phyloP scores from a whole-genome alignment of 768 basidiomycete genomes.

The Lentinus tigrinus region DNA sequence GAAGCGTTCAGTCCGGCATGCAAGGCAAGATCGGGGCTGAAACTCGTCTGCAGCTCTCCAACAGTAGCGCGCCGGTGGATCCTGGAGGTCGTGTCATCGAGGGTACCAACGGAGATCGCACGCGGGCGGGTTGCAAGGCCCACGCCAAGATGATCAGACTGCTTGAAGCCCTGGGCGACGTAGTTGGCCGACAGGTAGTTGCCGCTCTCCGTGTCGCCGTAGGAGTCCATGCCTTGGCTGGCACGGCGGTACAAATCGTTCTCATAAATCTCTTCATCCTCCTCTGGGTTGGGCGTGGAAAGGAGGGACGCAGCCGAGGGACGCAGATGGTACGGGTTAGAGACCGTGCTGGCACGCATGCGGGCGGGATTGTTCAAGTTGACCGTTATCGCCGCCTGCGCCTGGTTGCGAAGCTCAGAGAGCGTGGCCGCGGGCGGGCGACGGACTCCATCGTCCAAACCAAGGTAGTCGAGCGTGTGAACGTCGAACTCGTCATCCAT shows the following conservation, averaged over 20 bases:
- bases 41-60: slow-evolving; percentile 52
- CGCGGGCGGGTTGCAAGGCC: slow-evolving; percentile 58
- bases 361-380: slow-evolving; percentile 79
- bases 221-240: slow-evolving; percentile 61
- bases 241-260: slow-evolving; percentile 49
- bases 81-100: slow-evolving; percentile 75
- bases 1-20: slow-evolving; percentile 29
- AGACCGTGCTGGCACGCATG: slow-evolving; percentile 87
- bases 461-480: slow-evolving; percentile 95
- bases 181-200: slow-evolving; percentile 56
- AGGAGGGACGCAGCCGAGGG: slow-evolving; percentile 63
- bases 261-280: slow-evolving; percentile 76
- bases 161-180: slow-evolving; percentile 73
- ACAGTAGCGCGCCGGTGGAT: slow-evolving; percentile 65
- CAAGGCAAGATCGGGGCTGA: slow-evolving; percentile 54
- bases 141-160: slow-evolving; percentile 62
- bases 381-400: slow-evolving; percentile 86
- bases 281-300: slow-evolving; percentile 58
- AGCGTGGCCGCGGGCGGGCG: slow-evolving; percentile 86
- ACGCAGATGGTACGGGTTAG: slow-evolving; percentile 82
- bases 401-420: slow-evolving; percentile 84
- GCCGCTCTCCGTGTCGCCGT: slow-evolving; percentile 53
- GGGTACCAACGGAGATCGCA: slow-evolving; percentile 85
- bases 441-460: slow-evolving; percentile 78
- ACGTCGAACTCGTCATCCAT: slow-evolving; percentile 90